Base-by-base conservation (phyloP, 2,329 filamentous ascomycete species). In the Leptographium procerum region DNA sequence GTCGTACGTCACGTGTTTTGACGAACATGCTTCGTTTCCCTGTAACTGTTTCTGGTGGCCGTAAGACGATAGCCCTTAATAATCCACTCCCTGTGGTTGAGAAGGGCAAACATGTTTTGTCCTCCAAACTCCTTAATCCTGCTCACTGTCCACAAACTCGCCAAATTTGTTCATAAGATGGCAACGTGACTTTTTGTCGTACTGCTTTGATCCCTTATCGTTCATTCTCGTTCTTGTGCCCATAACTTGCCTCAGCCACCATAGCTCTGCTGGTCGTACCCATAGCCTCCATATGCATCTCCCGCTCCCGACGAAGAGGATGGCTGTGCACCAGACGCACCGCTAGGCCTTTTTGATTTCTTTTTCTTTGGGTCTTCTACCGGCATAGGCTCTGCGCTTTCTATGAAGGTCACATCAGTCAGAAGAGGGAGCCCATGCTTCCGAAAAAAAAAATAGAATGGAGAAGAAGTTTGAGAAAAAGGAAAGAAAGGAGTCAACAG, bases 381-480 rank as follows among this genome's bases (percentile, higher is more conserved):
- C 1, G 61, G 62, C 59, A 62, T 57, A 5, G 62, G 62, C 0
- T 59, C 62, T 1, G 62, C 62, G 26, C 59, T 60, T 13, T 50
- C 62, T 63, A 34, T 9, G 22, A n/a, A 31, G 1, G 28, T 10
- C n/a, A 11, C 14, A 13, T 24, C 19, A 13, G 26, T 14, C 7
- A 28, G 34, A 50, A 31, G n/a, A 14, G 19, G 14, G 6, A 43
- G 16, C 36, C 36, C 36, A 43, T 43, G 19, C 19, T 16, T 22
- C 36, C 36, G 36, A 43, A 43, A 43, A n/a, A 3, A 43, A 2
- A 2, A 7, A 43, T 3, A 22, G n/a, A n/a, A 19, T n/a, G 19
- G 6, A 19, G n/a, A 43, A n/a, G 19, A n/a, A 43, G 19, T 4
- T 1, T 13, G 34, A 13, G 4, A 19, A n/a, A n/a, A n/a, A 43